Percentiles rank a stretch among this genome's conserved stretches.
Evolutionary conservation across 2,329 filamentous ascomycete species (phyloP).

Genomic region (Aureobasidium sp.): DNA sequence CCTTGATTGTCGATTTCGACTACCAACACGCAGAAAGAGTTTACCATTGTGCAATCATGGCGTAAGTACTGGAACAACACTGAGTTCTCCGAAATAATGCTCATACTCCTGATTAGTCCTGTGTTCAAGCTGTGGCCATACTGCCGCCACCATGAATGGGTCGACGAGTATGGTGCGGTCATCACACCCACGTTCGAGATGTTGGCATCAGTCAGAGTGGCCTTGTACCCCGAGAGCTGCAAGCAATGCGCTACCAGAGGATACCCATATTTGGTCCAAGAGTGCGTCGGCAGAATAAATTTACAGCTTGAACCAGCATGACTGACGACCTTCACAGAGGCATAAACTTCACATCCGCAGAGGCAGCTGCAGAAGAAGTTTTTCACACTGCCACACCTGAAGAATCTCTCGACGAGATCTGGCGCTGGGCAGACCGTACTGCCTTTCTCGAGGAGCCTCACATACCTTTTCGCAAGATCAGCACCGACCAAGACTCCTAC

Average conservation of each 20-base stretch:
- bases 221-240: no score
- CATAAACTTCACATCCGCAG: background rate
- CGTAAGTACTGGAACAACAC: background rate
- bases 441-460: background rate
- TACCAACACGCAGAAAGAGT: background rate
- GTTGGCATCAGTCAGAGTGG: no score
- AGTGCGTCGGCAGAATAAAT: background rate
- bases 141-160: no score
- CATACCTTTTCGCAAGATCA: no score
- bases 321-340: background rate
- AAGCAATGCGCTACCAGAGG: no score
- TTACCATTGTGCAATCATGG: background rate
- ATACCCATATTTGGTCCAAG: no score
- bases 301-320: background rate
- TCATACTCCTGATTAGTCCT: background rate
- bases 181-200: no score
- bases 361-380: background rate
- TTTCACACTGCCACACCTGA: background rate
- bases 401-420: background rate
- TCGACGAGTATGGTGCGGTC: no score
- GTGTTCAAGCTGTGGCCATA: no score
- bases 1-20: background rate
- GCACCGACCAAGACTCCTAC: no score
- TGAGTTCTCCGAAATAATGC: background rate
- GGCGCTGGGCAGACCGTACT: background rate